Evolutionary conservation across 768 basidiomycete genomes (phyloP).

Genomic region (Mycena floridula): DNA sequence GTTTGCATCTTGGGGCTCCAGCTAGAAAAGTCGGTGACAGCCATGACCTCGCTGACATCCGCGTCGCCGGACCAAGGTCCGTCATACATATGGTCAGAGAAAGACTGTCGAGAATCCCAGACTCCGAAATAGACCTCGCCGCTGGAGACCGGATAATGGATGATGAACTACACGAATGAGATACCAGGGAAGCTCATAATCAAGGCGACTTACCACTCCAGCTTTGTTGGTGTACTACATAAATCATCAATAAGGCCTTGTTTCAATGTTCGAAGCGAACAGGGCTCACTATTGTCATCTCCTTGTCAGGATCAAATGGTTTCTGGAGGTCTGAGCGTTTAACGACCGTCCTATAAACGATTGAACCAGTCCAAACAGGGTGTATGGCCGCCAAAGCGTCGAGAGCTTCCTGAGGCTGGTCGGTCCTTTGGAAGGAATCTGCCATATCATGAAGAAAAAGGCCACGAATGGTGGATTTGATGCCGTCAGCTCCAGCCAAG

Average conservation of each 20-base stretch:
- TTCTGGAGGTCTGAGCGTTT: conserved; percentile 19
- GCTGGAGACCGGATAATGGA: conserved; percentile 34
- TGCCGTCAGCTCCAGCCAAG: conserved; percentile 37
- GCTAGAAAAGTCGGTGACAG: conserved; percentile 20
- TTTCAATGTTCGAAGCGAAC: not conserved
- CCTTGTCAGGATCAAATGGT: conserved; percentile 1
- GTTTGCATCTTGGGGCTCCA: conserved; percentile 32
- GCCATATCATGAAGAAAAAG: conserved; percentile 17
- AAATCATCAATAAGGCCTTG: not conserved
- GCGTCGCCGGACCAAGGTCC: conserved; percentile 26
- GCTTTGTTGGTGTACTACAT: not conserved
- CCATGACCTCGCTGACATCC: conserved; percentile 20
- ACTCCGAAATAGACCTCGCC: conserved; percentile 31
- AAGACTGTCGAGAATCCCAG: conserved; percentile 24
- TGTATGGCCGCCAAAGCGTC: conserved; percentile 17
- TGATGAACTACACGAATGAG: conserved; percentile 31
- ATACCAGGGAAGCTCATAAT: too few species aligned
- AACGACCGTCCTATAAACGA: conserved; percentile 28
- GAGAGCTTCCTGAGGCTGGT: not conserved
- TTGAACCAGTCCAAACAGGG: conserved; percentile 26
- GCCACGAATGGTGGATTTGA: conserved; percentile 28
- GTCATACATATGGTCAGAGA: conserved; percentile 20
- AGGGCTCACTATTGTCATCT: not conserved
- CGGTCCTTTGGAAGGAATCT: too few species aligned
- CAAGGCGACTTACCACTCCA: not conserved